These are phyloP conservation scores for Kwoniella pini DNA, from an alignment of 768 basidiomycete species.

Conservation along the genomic window DNA sequence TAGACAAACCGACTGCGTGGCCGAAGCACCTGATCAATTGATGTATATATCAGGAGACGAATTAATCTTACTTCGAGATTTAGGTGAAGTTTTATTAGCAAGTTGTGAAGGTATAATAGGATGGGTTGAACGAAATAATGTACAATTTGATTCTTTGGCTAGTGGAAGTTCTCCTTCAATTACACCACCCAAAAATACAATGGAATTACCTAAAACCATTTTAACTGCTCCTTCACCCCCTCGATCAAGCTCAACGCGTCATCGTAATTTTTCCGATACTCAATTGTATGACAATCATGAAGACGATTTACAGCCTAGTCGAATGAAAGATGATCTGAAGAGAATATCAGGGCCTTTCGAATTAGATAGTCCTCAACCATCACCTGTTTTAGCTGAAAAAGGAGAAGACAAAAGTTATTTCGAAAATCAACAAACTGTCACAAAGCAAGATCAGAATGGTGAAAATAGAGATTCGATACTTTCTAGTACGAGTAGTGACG, in stretches of 20 bases:
- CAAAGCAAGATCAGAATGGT: too few species aligned
- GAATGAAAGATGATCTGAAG: constrained; percentile 3
- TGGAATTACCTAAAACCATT: constrained; percentile 18
- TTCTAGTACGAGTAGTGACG: constrained; percentile 37
- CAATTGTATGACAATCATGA: constrained; percentile 1
- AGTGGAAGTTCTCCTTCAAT: constrained; percentile 4
- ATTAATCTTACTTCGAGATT: constrained; percentile 42
- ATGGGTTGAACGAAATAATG: constrained; percentile 38
- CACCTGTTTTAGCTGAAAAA: constrained; percentile 21
- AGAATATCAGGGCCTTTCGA: constrained; percentile 45
- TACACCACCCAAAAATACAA: constrained; percentile 5
- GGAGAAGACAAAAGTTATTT: constrained; percentile 16
- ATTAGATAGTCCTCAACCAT: constrained; percentile 38
- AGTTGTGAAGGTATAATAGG: constrained; percentile 49
- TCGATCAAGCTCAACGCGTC: background rate
- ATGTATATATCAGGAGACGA: constrained; percentile 47
- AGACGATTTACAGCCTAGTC: background rate
- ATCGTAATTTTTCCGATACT: background rate
- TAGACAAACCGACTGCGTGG: constrained; percentile 42
- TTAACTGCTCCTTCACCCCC: constrained; percentile 40
- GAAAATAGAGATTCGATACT: constrained; percentile 24
- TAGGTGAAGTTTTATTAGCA: constrained; percentile 32
- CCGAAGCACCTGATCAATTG: constrained; percentile 44
- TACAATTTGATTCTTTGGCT: constrained; percentile 25
- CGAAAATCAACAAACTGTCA: constrained; percentile 2